Base-by-base conservation (phyloP, 148 eudicot species). In the Vaccinium corymbosum region DNA sequence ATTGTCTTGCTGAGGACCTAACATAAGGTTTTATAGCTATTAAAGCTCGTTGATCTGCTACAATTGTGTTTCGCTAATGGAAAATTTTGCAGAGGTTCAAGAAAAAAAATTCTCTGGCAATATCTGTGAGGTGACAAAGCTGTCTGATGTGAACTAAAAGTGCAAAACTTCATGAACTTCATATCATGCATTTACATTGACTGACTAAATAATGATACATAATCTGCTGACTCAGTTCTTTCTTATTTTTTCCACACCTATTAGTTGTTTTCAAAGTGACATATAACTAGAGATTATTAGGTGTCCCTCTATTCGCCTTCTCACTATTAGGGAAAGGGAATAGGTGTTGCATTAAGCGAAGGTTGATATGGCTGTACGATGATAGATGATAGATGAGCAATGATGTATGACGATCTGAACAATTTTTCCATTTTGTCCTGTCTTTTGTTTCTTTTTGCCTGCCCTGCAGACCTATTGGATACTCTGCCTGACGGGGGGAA, bases 401-500 rank as follows among this genome's bases (percentile, higher is more conserved):
- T 16, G 27, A 50, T 25, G 8, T 68, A 2, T 17, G 19, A 81
- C 46, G 46, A 7, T 51, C 4, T 27, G 29, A 61, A 25, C 35
- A 8, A 25, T 11, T 20, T 25, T 81, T 25, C 25, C 1, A 70
- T 82, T 27, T 32, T 50, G 8, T 20, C 1, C 51, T 2, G 20
- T 51, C n/a, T 27, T 50, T 51, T 53, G 20, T 29, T 27, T 22
- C n/a, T 12, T 78, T 51, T 78, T 78, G 46, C 76, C 49, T 38
- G 3, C 20, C 20, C n/a, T 42, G 2, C 46, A 57, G 56, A 83
- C 42, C 56, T 25, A 76, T 38, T 14, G 55, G 56, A 71, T 62
- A 42, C 53, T 73, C 7, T 84, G 15, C 59, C 73, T 25, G 25
- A 59, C 86, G 86, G 85, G 89, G 98, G 92, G 80, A 80, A 84